Evolutionary conservation across 2,329 filamentous ascomycete species (phyloP).

Genomic region (Lecanosticta acicola): DNA sequence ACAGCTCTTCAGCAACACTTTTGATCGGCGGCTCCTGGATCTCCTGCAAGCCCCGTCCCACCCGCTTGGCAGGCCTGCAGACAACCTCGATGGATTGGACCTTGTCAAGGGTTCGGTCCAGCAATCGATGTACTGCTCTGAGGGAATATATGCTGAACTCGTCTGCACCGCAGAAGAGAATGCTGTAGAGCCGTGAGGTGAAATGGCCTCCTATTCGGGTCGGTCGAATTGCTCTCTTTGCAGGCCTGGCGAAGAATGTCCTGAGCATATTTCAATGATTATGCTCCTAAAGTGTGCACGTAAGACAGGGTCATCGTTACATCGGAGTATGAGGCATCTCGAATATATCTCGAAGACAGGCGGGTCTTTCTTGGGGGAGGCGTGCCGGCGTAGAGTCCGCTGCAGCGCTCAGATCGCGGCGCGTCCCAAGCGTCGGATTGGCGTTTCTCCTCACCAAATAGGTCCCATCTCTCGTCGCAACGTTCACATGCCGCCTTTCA

Average conservation of each 20-base stretch:
- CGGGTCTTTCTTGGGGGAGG: no score
- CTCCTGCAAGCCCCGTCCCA: slow-evolving; percentile 61
- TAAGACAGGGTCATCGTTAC: no score
- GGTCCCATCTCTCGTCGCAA: no score
- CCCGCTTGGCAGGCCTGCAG: slow-evolving; percentile 70
- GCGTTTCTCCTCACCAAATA: no score
- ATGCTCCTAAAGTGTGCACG: no score
- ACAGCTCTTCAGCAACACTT: slow-evolving; percentile 56
- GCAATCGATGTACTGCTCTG: slow-evolving; percentile 54
- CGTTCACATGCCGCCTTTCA: no score
- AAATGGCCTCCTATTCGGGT: background rate
- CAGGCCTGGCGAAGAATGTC: no score
- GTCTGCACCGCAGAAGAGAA: slow-evolving; percentile 94
- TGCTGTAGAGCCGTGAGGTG: slow-evolving; percentile 58
- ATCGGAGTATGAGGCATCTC: no score
- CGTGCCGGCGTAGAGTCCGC: background rate
- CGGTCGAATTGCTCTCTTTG: background rate
- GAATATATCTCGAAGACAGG: no score
- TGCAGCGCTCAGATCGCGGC: background rate
- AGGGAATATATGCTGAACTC: slow-evolving; percentile 79
- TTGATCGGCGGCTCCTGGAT: slow-evolving; percentile 64
- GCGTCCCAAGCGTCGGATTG: background rate
- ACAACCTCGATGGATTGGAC: slow-evolving; percentile 81
- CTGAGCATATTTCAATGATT: no score
- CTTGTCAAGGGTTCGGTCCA: slow-evolving; percentile 40